Evolutionary conservation across 805 yeast species (phyloP).

Genomic region (Alloascoidea africana): DNA sequence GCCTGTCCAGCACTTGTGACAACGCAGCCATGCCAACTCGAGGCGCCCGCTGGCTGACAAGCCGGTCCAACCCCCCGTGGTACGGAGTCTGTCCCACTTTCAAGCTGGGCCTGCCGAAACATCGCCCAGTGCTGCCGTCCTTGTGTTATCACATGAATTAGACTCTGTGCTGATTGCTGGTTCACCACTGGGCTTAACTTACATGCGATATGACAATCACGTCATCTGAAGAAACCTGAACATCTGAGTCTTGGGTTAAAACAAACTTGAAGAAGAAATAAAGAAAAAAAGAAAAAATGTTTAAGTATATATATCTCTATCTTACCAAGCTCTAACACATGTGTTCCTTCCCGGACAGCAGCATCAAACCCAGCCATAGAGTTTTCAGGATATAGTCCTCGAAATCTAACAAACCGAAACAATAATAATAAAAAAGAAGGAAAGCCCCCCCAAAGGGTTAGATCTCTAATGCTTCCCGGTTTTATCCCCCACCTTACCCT

Average conservation of each 20-base stretch:
- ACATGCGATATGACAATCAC: background rate
- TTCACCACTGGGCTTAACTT: background rate
- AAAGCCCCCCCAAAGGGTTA: too few species aligned
- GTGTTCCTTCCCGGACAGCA: background rate
- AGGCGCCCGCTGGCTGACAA: background rate
- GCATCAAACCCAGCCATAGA: background rate
- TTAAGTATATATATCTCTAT: background rate
- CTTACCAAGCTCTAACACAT: background rate
- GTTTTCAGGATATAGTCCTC: background rate
- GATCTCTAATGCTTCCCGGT: too few species aligned
- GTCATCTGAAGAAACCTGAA: background rate
- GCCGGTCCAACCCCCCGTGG: background rate
- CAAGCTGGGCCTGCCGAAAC: background rate
- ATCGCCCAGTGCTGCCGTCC: background rate
- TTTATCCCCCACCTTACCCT: too few species aligned
- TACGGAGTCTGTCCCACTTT: background rate
- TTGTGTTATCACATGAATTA: conserved; percentile 1
- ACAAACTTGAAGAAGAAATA: background rate
- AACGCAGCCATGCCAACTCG: background rate
- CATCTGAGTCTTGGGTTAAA: background rate
- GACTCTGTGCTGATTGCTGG: background rate
- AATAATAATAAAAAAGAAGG: too few species aligned
- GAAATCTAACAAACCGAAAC: too few species aligned
- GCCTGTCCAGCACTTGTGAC: background rate
- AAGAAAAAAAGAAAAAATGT: background rate